Evolutionary conservation across 179 eudicot species (phyloP), one percentile per base, ranked within the genome.

Genomic region (Silene coronaria): DNA sequence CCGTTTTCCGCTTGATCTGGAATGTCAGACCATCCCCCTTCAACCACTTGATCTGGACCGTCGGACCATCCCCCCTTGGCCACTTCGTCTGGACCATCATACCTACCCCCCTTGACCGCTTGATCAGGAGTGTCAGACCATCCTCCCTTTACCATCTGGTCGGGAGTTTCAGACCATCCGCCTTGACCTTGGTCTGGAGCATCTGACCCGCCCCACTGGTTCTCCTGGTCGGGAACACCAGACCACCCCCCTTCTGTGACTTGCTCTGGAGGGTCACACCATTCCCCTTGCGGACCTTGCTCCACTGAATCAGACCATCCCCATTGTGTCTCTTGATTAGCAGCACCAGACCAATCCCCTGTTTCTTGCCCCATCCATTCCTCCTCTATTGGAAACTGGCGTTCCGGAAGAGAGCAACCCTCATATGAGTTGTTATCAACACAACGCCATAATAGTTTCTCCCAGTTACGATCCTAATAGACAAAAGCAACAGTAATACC

Each of bases 331-430:
- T 58, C 65, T 57, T 57, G 62, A 14, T 57, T 10, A n/a, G 74
- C 34, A 71, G 24, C 59, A 55, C 46, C 74, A 53, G 74, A 71
- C 74, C 62, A 71, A 14, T 28, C 46, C 16, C 58, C 45, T 23
- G 42, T 51, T 53, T 71, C 61, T 17, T 51, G 74, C 12, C 10
- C 65, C 5, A 16, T 7, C 42, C 76, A 79, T 51, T 27, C 27
- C 14, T 86, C 89, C 65, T 66, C 45, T 71, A 22, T 2, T 67
- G 8, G 71, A 34, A 72, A 19, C 79, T 69, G 73, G 74, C 70
- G 85, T 59, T 86, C 87, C 5, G 93, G 93, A 30, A 86, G 93
- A 77, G 85, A 67, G 48, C 91, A 89, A 14, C 93, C 93, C 71
- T 82, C 71, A 76, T 89, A 88, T n/a, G 93, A 80, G 36, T 62